Evolutionary conservation across 2,329 filamentous ascomycete genomes (phyloP), one percentile per base, ranked within the genome.

Genomic region (Xylaria sp.): DNA sequence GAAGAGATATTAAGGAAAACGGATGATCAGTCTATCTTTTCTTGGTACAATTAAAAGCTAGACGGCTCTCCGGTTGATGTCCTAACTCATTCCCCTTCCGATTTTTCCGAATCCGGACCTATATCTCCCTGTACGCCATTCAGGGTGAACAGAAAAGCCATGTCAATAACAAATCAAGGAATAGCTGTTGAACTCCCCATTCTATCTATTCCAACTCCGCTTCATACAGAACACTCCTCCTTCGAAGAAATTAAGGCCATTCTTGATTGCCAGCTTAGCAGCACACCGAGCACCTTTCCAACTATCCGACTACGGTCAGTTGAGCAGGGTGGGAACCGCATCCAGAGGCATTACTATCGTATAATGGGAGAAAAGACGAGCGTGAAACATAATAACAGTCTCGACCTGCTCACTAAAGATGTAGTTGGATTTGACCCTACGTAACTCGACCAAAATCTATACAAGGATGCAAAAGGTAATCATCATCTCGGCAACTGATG

Each of bases 161-260:
- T 40, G n/a, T 35, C 53, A 6, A 57, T 57, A 57, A 57, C 53
- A 14, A 57, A 57, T 47, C 53, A 57, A 57, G 53, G 53, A 37
- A 57, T 57, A 31, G 43, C 25, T 33, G 38, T 57, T 17, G 40
- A 57, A 40, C 23, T 57, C 9, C 53, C 53, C 8, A 37, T 57
- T 33, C 33, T 57, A 2, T 57, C 53, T 33, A 15, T 46, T 2
- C 40, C 53, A 14, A 31, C 17, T 9, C 38, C 38, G 17, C 28
- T 33, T n/a, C 38, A 57, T 46, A 45, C 42, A 25, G 53, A 57
- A 19, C 23, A 45, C 25, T 57, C 42, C 15, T 40, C 53, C 21
- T 57, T 45, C 11, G 40, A 47, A 37, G 53, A 57, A 37, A 46
- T 57, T 12, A 40, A 57, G 23, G 53, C 53, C 42, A 57, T 57